These are phyloP conservation scores for Diophrys sp. DNA, from an alignment of 73 alveolate species.

Conservation along the genomic window DNA sequence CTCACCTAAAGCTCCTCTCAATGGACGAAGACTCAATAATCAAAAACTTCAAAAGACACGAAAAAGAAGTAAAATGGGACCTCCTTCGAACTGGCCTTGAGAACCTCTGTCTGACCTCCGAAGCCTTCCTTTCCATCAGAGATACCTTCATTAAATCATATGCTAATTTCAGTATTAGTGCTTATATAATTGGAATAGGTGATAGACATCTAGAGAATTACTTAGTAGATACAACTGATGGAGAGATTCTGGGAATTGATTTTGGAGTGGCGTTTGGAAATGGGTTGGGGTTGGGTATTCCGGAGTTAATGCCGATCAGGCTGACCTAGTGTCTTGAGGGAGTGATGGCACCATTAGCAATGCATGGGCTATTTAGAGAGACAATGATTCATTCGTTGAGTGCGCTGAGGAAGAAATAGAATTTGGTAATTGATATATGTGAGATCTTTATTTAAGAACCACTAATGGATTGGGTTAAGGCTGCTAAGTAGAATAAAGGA, in stretches of 20 bases:
- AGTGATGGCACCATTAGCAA: slow-evolving; percentile 90
- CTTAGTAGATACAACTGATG: slow-evolving; percentile 85
- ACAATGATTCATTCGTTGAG: slow-evolving; percentile 84
- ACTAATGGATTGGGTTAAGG: slow-evolving; percentile 93
- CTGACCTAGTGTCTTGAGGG: slow-evolving; percentile 86
- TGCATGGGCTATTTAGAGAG: slow-evolving; percentile 67
- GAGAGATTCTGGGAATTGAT: slow-evolving; percentile 94
- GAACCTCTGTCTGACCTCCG: slow-evolving; percentile 83
- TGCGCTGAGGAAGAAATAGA: slow-evolving; percentile 85
- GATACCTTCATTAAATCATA: slow-evolving; percentile 84
- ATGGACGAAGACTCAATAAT: slow-evolving; percentile 71
- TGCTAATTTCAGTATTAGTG: slow-evolving; percentile 88
- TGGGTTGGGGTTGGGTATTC: slow-evolving; percentile 90
- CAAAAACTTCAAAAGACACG: slow-evolving; percentile 75
- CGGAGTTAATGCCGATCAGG: slow-evolving; percentile 97
- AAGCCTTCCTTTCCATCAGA: slow-evolving; percentile 85
- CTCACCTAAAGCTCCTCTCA: neutral
- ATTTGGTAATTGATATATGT: slow-evolving; percentile 91
- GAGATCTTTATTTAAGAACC: slow-evolving; percentile 98
- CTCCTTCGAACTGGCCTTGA: slow-evolving; percentile 86
- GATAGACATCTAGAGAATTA: slow-evolving; percentile 98
- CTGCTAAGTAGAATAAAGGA: slow-evolving; percentile 59
- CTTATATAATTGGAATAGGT: slow-evolving; percentile 97
- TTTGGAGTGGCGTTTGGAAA: slow-evolving; percentile 97
- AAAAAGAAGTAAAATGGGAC: slow-evolving; percentile 82